Evolutionary conservation across 441 rosid species (phyloP).

Genomic region (Lagerstroemia fauriei): DNA sequence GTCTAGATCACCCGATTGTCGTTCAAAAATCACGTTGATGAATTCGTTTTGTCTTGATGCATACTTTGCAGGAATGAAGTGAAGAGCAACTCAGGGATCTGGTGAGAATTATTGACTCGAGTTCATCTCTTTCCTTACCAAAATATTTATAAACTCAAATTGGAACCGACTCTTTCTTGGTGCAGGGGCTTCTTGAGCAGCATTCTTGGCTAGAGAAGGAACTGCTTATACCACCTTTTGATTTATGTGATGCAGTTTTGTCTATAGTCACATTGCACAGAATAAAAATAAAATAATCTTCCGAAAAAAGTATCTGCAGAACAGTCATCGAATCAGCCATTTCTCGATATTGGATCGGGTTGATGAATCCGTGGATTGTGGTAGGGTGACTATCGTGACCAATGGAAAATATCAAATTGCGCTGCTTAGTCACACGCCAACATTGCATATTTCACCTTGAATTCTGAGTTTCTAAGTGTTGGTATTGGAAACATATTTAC

Average conservation of each 20-base stretch:
- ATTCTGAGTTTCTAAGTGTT: no score
- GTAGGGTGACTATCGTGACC: no score
- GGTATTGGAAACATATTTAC: no score
- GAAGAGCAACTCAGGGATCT: conserved; percentile 71
- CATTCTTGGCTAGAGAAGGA: conserved; percentile 39
- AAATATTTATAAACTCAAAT: neutral
- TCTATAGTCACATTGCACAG: neutral
- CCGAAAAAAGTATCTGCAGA: no score
- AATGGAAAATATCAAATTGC: no score
- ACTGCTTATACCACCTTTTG: neutral
- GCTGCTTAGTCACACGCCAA: no score
- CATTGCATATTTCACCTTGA: no score
- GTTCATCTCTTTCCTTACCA: neutral
- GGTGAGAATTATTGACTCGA: conserved; percentile 43
- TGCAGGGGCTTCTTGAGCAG: conserved; percentile 72
- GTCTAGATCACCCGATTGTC: neutral
- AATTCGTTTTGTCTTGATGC: neutral
- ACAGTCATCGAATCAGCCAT: no score
- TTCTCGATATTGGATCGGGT: no score
- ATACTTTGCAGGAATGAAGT: conserved; percentile 51
- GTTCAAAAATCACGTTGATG: neutral
- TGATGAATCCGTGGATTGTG: no score
- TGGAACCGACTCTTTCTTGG: conserved; percentile 12
- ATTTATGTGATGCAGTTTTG: neutral
- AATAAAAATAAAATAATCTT: no score